These are phyloP conservation scores for Intubia oerlemansii DNA, from an alignment of 2,329 filamentous ascomycete genomes.

Conservation along the genomic window DNA sequence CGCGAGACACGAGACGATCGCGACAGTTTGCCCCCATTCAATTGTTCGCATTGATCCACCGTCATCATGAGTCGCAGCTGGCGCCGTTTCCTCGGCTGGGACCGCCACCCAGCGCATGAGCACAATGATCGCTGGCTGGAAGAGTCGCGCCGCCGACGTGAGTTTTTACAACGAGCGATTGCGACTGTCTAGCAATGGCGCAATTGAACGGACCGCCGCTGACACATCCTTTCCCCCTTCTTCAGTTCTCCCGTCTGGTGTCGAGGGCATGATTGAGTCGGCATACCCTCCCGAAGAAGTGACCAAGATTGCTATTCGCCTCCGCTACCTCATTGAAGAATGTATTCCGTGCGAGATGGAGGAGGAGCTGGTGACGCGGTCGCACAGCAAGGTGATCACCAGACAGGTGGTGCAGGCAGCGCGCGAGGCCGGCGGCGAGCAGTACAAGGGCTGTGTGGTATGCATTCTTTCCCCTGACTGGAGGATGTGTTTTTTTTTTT, in stretches of 20 bases:
- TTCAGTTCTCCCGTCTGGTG: slow-evolving; percentile 43
- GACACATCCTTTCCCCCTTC: not conserved
- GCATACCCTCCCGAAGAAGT: slow-evolving; percentile 60
- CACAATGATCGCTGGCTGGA: slow-evolving; percentile 12
- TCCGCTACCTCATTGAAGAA: slow-evolving; percentile 80
- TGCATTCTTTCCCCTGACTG: too few species aligned
- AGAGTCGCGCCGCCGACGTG: slow-evolving; percentile 12
- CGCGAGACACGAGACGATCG: too few species aligned
- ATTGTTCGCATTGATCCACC: too few species aligned
- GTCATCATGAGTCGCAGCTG: too few species aligned
- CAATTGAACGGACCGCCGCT: not conserved
- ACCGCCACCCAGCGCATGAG: slow-evolving; percentile 9
- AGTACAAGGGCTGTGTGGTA: slow-evolving; percentile 61
- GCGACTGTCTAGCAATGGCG: not conserved
- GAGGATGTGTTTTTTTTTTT: too few species aligned
- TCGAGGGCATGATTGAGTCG: slow-evolving; percentile 35
- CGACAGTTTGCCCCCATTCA: too few species aligned
- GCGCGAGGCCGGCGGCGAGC: slow-evolving; percentile 54
- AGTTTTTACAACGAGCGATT: slow-evolving; percentile 4
- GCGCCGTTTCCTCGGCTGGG: slow-evolving; percentile 13
- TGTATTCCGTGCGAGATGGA: slow-evolving; percentile 82
- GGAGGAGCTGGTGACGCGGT: slow-evolving; percentile 47
- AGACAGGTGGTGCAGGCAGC: slow-evolving; percentile 59
- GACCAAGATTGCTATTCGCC: slow-evolving; percentile 69
- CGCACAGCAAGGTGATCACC: slow-evolving; percentile 77